phyloP scores from a whole-genome alignment of 768 basidiomycete genomes.

The Pulveroboletus sp. region DNA sequence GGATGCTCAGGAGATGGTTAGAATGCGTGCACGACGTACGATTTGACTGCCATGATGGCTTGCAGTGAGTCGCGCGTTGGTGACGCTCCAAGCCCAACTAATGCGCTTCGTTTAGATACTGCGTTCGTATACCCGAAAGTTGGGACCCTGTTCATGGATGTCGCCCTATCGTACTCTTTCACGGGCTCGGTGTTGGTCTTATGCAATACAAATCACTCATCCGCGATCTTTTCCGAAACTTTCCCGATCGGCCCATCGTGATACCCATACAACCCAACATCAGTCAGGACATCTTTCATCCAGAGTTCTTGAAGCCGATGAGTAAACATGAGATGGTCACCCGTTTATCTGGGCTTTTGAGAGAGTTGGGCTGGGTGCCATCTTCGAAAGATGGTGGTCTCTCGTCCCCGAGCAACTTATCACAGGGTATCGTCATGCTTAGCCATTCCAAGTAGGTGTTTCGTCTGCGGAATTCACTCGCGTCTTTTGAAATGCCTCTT shows the following conservation, averaged over 20 bases:
- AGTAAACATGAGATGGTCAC: conserved; percentile 55
- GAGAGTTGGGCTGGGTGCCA: conserved; percentile 61
- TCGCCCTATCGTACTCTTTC: conserved; percentile 77
- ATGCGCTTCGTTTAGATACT: conserved; percentile 47
- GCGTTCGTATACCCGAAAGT: conserved; percentile 61
- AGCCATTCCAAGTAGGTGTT: conserved; percentile 81
- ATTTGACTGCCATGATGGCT: conserved; percentile 49
- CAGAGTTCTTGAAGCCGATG: conserved; percentile 66
- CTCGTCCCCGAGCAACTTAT: conserved; percentile 2
- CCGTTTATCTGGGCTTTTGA: conserved; percentile 53
- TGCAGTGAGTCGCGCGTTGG: conserved; percentile 53
- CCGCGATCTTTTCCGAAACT: conserved; percentile 48
- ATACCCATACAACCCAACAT: conserved; percentile 81
- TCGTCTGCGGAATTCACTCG: not conserved
- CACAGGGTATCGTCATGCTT: conserved; percentile 65
- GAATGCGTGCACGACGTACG: conserved; percentile 39
- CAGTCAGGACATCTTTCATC: conserved; percentile 81
- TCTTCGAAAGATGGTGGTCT: conserved; percentile 17
- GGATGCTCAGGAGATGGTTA: conserved; percentile 43
- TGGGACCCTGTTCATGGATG: conserved; percentile 59
- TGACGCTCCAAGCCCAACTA: not conserved
- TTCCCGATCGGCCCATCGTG: conserved; percentile 69
- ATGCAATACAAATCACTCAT: conserved; percentile 66
- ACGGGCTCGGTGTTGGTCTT: conserved; percentile 85
- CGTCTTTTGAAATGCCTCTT: conserved; percentile 4